Evolutionary conservation across 768 basidiomycete genomes (phyloP), one percentile per base, ranked within the genome.

Genomic region (Panaeolus cyanescens): DNA sequence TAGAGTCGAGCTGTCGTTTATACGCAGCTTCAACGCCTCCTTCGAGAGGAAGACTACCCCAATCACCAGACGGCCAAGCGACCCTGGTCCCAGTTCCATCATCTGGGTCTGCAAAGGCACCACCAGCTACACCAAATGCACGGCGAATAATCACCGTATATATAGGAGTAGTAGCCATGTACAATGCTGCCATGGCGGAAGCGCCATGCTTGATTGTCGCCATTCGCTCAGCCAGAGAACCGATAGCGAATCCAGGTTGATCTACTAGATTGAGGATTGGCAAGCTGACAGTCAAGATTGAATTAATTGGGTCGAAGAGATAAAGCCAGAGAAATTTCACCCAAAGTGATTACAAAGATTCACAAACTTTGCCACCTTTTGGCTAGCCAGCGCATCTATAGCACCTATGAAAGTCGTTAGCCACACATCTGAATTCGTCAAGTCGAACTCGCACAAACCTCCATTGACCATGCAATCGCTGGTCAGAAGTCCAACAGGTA

Each of bases 41-140:
- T 68, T 78, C 78, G 9, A 79, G 65, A 3, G 78, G 78, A 31
- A 79, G 69, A 59, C 74, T 76, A 34, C 77, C 78, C 78, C 77
- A 79, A 61, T 79, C 78, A 1, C 76, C 77, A 4, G 78, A 79
- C 30, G 77, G 77, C 78, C 78, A 79, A n/a, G 78, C 71, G 25
- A 77, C 75, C 9, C 78, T 72, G 9, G 64, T 65, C 4, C 73
- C 72, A 17, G 63, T 63, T 1, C 75, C 75, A 50, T 78, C 76
- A 25, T 75, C 74, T 1, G 74, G 74, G 60, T 79, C 73, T 5
- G 74, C 72, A 59, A 78, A 78, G 22, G 72, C 75, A 22, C 73
- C 70, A 7, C 78, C 78, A 32, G 77, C 78, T 6, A 79, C 78
- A 3, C 77, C 78, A 55, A 79, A 79, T 10, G 76, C 74, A 22